These are phyloP conservation scores for Paspalum vaginatum DNA, from an alignment of 176 grass and related monocot species.

Conservation along the genomic window DNA sequence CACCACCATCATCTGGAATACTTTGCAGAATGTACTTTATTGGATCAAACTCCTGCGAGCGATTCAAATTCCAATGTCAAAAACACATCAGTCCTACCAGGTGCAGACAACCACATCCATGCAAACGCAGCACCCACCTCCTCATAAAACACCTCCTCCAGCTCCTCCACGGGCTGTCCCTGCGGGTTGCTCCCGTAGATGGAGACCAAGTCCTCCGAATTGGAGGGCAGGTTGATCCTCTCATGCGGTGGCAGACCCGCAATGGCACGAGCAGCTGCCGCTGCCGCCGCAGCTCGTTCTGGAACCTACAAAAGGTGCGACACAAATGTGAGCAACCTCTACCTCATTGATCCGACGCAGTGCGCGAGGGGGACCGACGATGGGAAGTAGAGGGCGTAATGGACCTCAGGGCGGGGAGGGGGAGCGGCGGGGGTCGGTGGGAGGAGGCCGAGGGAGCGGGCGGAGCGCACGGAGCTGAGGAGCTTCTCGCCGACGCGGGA, in stretches of 20 bases:
- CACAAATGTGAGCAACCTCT: conserved; percentile 17
- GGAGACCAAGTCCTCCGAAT: conserved; percentile 74
- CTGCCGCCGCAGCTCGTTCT: conserved; percentile 82
- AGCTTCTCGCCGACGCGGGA: conserved; percentile 97
- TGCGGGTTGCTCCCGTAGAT: conserved; percentile 74
- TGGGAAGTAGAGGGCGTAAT: not conserved
- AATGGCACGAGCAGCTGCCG: conserved; percentile 76
- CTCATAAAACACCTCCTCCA: conserved; percentile 88
- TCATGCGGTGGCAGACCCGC: conserved; percentile 77
- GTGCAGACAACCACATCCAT: not conserved
- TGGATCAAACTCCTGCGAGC: conserved; percentile 84
- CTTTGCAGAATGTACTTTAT: conserved; percentile 83
- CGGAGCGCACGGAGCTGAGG: conserved; percentile 96
- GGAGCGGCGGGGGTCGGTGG: conserved; percentile 41
- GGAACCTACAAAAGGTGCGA: conserved; percentile 65
- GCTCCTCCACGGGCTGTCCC: conserved; percentile 62
- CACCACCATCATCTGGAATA: conserved; percentile 68
- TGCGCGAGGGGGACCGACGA: not conserved
- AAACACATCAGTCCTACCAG: not conserved
- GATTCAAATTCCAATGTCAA: conserved; percentile 27
- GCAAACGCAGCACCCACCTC: conserved; percentile 68
- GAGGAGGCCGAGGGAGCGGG: conserved; percentile 82
- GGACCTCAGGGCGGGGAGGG: conserved; percentile 67
- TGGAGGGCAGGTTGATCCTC: conserved; percentile 71
- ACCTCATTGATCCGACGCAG: conserved; percentile 21